phyloP scores from a whole-genome alignment of 768 basidiomycete genomes.

The Butyriboletus loyo region DNA sequence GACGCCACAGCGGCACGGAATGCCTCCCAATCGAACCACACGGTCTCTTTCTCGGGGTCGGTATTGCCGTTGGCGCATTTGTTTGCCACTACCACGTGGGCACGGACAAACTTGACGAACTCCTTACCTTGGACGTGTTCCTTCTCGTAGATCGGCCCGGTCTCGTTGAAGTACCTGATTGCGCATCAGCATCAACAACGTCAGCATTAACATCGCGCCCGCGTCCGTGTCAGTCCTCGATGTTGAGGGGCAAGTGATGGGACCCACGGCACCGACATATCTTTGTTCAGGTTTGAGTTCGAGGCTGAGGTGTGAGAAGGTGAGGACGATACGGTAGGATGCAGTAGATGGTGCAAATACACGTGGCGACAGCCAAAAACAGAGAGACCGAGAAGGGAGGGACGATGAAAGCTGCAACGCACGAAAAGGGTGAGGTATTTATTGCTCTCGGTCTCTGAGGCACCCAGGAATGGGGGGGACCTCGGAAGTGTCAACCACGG shows the following conservation, averaged over 20 bases:
- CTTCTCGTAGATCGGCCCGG: conserved; percentile 2
- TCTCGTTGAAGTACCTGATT: conserved; percentile 10
- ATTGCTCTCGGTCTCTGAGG: background rate
- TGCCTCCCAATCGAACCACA: background rate
- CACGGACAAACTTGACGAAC: conserved; percentile 2
- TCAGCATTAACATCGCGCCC: background rate
- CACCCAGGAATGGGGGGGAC: no score
- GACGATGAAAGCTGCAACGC: background rate
- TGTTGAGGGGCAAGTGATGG: background rate
- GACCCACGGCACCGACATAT: background rate
- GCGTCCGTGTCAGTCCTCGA: background rate
- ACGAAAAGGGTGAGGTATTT: background rate
- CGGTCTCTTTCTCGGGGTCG: background rate
- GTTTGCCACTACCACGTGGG: background rate
- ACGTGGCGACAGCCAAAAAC: no score
- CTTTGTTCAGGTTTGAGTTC: background rate
- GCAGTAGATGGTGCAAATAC: no score
- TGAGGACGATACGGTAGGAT: background rate
- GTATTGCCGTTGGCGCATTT: background rate
- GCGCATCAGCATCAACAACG: background rate
- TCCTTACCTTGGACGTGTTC: conserved; percentile 3
- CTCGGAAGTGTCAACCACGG: no score
- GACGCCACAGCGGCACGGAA: background rate
- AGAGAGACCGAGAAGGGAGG: background rate
- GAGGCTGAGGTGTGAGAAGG: background rate